Percentiles rank a stretch among this genome's conserved stretches.
Conservation (phyloP, 2,329 filamentous ascomycete genomes). For the Coniochaeta hoffmannii region DNA sequence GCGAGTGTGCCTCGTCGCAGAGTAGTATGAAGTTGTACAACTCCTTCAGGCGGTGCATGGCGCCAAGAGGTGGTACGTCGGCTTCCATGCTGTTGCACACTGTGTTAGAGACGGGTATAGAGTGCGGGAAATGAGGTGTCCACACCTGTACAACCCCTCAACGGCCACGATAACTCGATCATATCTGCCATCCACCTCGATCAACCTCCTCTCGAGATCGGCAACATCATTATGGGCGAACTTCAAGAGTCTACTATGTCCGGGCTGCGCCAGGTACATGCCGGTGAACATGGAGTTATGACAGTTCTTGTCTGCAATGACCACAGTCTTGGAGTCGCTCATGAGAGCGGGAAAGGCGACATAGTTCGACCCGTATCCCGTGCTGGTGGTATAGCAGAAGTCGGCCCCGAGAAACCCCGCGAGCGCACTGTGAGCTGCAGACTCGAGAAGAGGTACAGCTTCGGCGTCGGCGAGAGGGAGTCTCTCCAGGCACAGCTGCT, state of each 20-base stretch:
- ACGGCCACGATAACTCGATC: slow-evolving; percentile 4
- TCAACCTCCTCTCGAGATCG: slow-evolving; percentile 6
- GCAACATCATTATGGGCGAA: slow-evolving; percentile 8
- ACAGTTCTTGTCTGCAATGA: slow-evolving; percentile 9
- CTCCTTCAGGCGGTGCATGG: slow-evolving; percentile 5
- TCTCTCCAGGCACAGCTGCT: slow-evolving; percentile 8
- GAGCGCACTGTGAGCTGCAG: slow-evolving; percentile 4
- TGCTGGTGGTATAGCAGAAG: slow-evolving; percentile 10
- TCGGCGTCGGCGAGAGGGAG: slow-evolving; percentile 8
- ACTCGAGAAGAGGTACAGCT: slow-evolving; percentile 5
- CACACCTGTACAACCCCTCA: background rate
- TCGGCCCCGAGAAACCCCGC: slow-evolving; percentile 7
- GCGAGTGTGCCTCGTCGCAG: slow-evolving; percentile 12
- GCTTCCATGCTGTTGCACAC: slow-evolving; percentile 5
- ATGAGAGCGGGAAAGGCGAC: slow-evolving; percentile 8
- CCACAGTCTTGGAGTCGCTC: background rate
- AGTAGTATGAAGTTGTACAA: slow-evolving; percentile 8
- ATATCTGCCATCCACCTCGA: background rate
- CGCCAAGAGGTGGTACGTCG: slow-evolving; percentile 1
- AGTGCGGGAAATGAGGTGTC: background rate
- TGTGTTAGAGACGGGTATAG: background rate
- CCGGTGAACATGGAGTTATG: slow-evolving; percentile 11
- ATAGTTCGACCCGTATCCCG: slow-evolving; percentile 12
- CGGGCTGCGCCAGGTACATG: slow-evolving; percentile 4
- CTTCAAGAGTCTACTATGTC: background rate